Conservation (phyloP, 2,329 filamentous ascomycete species). For the Xylariaceae sp. region DNA sequence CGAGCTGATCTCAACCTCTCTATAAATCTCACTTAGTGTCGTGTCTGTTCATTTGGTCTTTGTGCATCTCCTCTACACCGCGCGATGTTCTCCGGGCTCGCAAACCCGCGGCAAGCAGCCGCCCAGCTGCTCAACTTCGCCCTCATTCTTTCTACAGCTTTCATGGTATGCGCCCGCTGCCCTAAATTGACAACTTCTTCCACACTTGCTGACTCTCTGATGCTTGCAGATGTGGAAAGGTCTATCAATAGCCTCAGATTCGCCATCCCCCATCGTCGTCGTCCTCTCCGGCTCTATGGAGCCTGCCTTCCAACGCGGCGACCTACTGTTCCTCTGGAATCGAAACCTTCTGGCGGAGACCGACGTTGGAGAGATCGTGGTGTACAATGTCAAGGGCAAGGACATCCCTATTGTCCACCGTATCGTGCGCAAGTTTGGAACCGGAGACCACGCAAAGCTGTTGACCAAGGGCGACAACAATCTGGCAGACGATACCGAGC, state of each 20-base stretch:
- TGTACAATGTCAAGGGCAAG: conserved; percentile 82
- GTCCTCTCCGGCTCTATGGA: conserved; percentile 85
- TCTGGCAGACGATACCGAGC: conserved; percentile 83
- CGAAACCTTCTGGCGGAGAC: conserved; percentile 56
- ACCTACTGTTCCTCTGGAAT: conserved; percentile 75
- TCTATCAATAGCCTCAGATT: conserved; percentile 73
- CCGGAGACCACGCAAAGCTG: conserved; percentile 61
- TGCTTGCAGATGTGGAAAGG: conserved; percentile 72
- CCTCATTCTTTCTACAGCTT: conserved; percentile 83
- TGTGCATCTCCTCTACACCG: not conserved
- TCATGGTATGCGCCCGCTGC: conserved; percentile 61
- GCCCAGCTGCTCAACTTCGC: conserved; percentile 86
- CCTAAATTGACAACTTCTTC: not conserved
- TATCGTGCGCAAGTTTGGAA: conserved; percentile 71
- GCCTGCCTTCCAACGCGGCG: conserved; percentile 74
- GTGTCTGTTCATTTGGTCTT: too few species aligned
- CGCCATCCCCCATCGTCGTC: conserved; percentile 73
- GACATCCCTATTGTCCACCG: conserved; percentile 97
- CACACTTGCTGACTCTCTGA: conserved; percentile 1
- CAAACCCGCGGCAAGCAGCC: conserved; percentile 75
- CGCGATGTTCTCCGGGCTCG: conserved; percentile 64
- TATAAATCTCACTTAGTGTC: too few species aligned
- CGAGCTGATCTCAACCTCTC: too few species aligned
- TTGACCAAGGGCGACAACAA: conserved; percentile 99
- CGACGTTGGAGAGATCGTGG: conserved; percentile 55